phyloP scores from a whole-genome alignment of 331 rosid genomes.

The Quercus tomentella region DNA sequence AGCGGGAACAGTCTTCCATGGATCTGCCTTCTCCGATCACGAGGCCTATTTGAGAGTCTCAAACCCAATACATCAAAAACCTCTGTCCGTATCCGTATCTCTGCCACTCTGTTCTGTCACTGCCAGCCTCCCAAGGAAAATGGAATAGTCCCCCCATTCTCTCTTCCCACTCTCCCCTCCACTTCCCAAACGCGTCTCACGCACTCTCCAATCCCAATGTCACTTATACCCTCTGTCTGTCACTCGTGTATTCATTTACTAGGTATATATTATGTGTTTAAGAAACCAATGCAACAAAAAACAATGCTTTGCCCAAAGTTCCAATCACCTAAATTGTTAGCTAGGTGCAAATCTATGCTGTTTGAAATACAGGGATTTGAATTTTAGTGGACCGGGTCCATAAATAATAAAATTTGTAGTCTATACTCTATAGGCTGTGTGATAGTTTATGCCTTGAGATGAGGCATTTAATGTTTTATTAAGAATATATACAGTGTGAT shows the following conservation, averaged over 20 bases:
- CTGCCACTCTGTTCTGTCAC: slow-evolving; percentile 57
- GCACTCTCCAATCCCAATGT: slow-evolving; percentile 36
- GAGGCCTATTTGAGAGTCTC: slow-evolving; percentile 59
- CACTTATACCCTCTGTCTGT: not conserved
- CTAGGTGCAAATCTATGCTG: no score
- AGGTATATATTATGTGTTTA: not conserved
- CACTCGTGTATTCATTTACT: slow-evolving; percentile 3
- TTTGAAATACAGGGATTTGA: no score
- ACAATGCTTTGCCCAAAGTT: no score
- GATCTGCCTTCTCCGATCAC: slow-evolving; percentile 99
- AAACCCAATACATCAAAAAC: slow-evolving; percentile 63
- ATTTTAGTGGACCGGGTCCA: no score
- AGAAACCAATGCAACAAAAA: not conserved
- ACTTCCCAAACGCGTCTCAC: slow-evolving; percentile 4
- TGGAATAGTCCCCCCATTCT: slow-evolving; percentile 52
- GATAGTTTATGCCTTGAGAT: no score
- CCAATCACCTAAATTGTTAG: not conserved
- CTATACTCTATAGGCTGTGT: no score
- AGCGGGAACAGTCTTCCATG: slow-evolving; percentile 98
- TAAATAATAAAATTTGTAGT: no score
- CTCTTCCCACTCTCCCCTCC: slow-evolving; percentile 46
- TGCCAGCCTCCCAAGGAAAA: slow-evolving; percentile 86
- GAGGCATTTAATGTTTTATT: no score
- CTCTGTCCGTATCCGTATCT: slow-evolving; percentile 85
- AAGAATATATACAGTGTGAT: no score